Base-by-base conservation (phyloP, 352 stramenopile genomes). In the Globisporangium spiculum region DNA sequence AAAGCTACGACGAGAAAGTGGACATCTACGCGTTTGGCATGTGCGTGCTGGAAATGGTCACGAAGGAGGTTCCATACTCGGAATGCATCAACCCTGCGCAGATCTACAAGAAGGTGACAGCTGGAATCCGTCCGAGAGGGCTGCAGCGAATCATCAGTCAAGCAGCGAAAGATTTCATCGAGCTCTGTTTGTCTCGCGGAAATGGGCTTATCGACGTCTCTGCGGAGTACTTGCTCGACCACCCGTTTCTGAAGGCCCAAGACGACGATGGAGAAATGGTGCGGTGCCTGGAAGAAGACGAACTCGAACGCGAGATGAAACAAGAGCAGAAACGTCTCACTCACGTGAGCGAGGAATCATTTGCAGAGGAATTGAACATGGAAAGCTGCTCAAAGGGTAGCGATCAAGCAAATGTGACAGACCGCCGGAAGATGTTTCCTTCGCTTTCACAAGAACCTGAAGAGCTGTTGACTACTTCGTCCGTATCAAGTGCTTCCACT, bases 1-100 rank as follows among this genome's bases (percentile, higher is more conserved):
- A 99, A 75, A 96, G 81, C 60, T 99, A 99, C 75, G 94, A 99
- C 67, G 96, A 99, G 73, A 99, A 99, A 72, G 95, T 95, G 30
- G 87, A 97, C 60, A 91, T 99, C 66, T 99, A 99, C 74, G 97
- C 98, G 20, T 99, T 99, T 81, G 98, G 97, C 32, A 99, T 99
- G 97, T 99, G 97, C 74, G 91, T 99, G 46, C 78, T 99, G 38
- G 98, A 99, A 83, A 99, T 99, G 86, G 97, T 99, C 71, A 99
- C 97, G 10, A 98, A 99, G 75, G 96, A 99, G 71, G 94, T 98
- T 46, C 98, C 97, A 20, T 99, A 99, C 76, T 97, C 92, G 60
- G 97, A 99, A 74, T 99, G 97, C 69, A 89, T 92, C 52, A 96
- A 93, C 66, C 88, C 90, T 6, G 86, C 86, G 22, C 88, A 97